phyloP scores from a whole-genome alignment of 345 rosid genomes.

The Populus davidiana region DNA sequence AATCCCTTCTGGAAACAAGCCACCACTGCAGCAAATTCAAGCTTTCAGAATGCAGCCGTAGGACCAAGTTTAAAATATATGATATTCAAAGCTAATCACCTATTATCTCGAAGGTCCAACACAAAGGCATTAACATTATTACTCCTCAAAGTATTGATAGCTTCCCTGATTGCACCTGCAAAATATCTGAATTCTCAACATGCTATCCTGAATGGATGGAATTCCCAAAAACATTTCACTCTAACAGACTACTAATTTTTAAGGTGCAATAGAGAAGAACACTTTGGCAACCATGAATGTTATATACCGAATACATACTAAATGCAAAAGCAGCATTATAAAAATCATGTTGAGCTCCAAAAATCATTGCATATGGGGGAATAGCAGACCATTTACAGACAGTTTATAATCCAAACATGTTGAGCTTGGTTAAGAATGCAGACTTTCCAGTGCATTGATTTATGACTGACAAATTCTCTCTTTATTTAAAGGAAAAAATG shows the following conservation, averaged over 20 bases:
- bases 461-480: not conserved
- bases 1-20: slow-evolving; percentile 93
- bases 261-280: not conserved
- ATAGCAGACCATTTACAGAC: not conserved
- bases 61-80: slow-evolving; percentile 18
- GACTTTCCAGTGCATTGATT: not conserved
- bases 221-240: not conserved
- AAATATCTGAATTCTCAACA: slow-evolving; percentile 15
- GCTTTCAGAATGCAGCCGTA: slow-evolving; percentile 36
- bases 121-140: slow-evolving; percentile 69
- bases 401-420: not conserved
- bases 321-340: not conserved
- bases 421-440: not conserved
- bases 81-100: slow-evolving; percentile 50
- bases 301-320: not conserved
- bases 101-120: slow-evolving; percentile 93
- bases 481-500: not conserved
- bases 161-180: slow-evolving; percentile 83
- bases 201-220: not conserved
- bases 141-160: slow-evolving; percentile 66
- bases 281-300: no score
- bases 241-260: not conserved
- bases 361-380: no score
- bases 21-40: slow-evolving; percentile 74
- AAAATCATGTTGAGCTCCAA: no score